Base-by-base conservation (phyloP, 495 filamentous ascomycete species). In the Neurospora tetraspora region DNA sequence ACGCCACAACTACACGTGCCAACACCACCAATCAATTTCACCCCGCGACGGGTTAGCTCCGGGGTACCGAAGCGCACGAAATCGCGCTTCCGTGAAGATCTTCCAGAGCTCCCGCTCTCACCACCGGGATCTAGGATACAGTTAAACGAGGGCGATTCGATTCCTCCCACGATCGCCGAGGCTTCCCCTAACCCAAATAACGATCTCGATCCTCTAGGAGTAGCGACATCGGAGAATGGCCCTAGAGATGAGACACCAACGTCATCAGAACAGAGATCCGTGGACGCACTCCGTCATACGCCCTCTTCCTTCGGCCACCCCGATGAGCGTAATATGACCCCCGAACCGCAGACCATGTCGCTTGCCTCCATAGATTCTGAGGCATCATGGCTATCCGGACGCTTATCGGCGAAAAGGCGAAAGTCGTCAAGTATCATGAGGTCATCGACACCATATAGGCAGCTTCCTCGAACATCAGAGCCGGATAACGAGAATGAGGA, bases 41-140 rank as follows among this genome's bases (percentile, higher is more conserved):
- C 78, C 27, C 77, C 81, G n/a, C 81, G 83, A 12, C 80, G 79
- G 20, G 71, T 85, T 4, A 84, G 79, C 74, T 75, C 81, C 4
- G 80, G 79, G 23, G 76, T 86, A 1, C 89, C 94, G 9, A 89
- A 89, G 73, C 90, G 93, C 38, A 93, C 93, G 4, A 92, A 92
- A 81, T 97, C 93, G 53, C 94, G 93, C 68, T 98, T 98, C 84
- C 89, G 90, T n/a, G 94, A 98, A 80, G 94, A 97, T 79, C 87
- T 98, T 18, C 93, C 93, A 20, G 94, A 97, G 76, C 85, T 93
- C 38, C 92, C 93, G 2, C 78, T 94, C 20, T 95, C 93, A 20
- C 93, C 93, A 10, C 90, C 93, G 5, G 91, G 92, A 70, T 96
- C 94, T 2, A 86, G 92, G 47, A 78, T 95, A 39, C 92, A 94